Evolutionary conservation across 2,329 filamentous ascomycete genomes (phyloP), one percentile per base, ranked within the genome.

Genomic region (Aureobasidium sp.): DNA sequence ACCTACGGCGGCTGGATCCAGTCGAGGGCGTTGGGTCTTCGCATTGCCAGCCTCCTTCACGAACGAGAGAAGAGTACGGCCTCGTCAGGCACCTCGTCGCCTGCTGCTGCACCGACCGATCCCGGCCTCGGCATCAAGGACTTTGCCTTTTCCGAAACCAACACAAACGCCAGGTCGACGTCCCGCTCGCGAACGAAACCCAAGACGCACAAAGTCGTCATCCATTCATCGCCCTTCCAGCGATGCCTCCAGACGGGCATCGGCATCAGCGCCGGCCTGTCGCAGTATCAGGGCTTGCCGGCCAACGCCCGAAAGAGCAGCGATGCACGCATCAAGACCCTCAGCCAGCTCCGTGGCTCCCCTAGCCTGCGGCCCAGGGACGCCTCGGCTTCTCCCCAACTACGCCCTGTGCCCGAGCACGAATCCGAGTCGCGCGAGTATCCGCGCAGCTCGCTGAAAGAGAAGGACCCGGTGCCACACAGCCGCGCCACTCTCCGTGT

Each of bases 1-100:
- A 96, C 92, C 2, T 97, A 96, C 71, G 89, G 90, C 66, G 94
- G 94, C 65, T 96, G 94, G 88, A 84, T 87, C 15, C 94, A 97
- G 74, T 87, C 89, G 58, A 86, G 88, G 67, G 84, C 86, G 5
- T 82, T 96, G 25, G 94, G 94, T 17, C 81, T 85, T 63, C 86
- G 90, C 63, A 96, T 99, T 64, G 88, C 84, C n/a, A 85, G 80
- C 67, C 84, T 96, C 31, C 72, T 88, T 17, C 73, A 80, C 60
- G 74, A 77, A 40, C 73, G 78, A 29, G 79, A 81, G 66, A 72
- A 69, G 55, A 70, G 75, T 84, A 19, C 35, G 0, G 27, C 42
- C 5, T 40, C 55, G 23, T 47, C 79, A 79, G 58, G 43, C 35
- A 27, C 29, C 27, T 54, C 57, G 60, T 47, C 55, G 5, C 55